Evolutionary conservation across 2,329 filamentous ascomycete genomes (phyloP).

Genomic region (Acarospora socialis): DNA sequence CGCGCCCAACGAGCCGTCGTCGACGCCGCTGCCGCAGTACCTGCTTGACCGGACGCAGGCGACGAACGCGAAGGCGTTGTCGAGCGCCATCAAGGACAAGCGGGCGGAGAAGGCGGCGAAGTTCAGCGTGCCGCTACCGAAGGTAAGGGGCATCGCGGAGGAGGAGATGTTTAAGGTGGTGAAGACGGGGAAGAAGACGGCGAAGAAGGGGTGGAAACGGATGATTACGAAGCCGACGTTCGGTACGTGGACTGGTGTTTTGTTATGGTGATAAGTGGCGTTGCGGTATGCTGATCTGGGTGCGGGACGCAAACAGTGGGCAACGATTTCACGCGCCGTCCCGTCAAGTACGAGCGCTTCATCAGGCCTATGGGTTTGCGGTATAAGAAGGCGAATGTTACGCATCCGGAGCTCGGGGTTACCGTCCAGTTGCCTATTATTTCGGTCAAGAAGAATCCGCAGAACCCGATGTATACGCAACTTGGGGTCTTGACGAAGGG

Average conservation of each 20-base stretch:
- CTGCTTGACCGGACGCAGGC: conserved; percentile 12
- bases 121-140: conserved; percentile 82
- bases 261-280: not conserved
- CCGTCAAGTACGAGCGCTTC: conserved; percentile 64
- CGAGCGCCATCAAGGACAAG: conserved; percentile 88
- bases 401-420: conserved; percentile 65
- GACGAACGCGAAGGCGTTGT: conserved; percentile 52
- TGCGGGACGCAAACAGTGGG: too few relatives aligned
- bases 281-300: not conserved
- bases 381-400: conserved; percentile 65
- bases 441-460: conserved; percentile 70
- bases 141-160: conserved; percentile 84
- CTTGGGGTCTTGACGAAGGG: conserved; percentile 80
- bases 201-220: conserved; percentile 59
- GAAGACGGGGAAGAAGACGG: conserved; percentile 87
- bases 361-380: conserved; percentile 64
- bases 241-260: conserved; percentile 12
- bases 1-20: conserved; percentile 48
- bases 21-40: conserved; percentile 7
- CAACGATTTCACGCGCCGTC: conserved; percentile 72
- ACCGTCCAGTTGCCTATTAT: conserved; percentile 79
- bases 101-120: conserved; percentile 84
- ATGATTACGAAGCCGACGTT: conserved; percentile 73
- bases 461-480: conserved; percentile 83
- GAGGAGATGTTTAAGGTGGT: conserved; percentile 98